phyloP scores from a whole-genome alignment of 1,284 basidiomycete genomes.

The Moesziomyces sp. region DNA sequence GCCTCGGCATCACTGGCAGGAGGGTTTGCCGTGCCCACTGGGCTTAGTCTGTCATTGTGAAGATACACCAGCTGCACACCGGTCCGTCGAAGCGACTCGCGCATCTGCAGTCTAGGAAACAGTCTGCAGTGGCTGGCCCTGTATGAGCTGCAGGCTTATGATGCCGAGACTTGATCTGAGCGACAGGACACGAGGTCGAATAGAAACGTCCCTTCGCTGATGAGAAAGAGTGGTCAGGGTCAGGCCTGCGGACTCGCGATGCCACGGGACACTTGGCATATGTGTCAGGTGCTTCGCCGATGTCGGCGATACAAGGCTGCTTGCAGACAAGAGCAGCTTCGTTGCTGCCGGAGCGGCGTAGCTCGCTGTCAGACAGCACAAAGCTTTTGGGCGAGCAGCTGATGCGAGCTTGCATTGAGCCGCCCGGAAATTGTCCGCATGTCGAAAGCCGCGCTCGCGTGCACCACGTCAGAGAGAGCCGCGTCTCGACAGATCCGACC shows the following conservation, averaged over 20 bases:
- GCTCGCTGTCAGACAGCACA: too few species aligned
- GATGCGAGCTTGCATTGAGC: background rate
- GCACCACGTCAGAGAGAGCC: background rate
- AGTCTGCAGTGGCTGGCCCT: background rate
- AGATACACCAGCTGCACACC: background rate
- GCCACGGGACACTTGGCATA: too few species aligned
- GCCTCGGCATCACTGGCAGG: too few species aligned
- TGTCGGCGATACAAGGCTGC: too few species aligned
- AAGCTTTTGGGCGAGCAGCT: background rate
- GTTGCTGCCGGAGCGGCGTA: too few species aligned
- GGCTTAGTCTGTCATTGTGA: background rate
- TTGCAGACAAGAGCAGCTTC: too few species aligned
- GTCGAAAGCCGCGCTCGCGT: background rate
- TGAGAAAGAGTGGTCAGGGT: too few species aligned
- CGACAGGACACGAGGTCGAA: too few species aligned
- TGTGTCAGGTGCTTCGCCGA: background rate
- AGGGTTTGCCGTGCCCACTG: background rate
- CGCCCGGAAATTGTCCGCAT: too few species aligned
- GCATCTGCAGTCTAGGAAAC: background rate
- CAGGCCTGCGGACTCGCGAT: too few species aligned
- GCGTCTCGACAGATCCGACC: background rate
- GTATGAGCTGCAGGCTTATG: background rate
- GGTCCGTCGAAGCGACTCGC: background rate
- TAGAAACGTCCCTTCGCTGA: too few species aligned
- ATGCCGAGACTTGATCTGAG: background rate